phyloP scores from a whole-genome alignment of 2,329 filamentous ascomycete species.

The Scedosporium boydii region DNA sequence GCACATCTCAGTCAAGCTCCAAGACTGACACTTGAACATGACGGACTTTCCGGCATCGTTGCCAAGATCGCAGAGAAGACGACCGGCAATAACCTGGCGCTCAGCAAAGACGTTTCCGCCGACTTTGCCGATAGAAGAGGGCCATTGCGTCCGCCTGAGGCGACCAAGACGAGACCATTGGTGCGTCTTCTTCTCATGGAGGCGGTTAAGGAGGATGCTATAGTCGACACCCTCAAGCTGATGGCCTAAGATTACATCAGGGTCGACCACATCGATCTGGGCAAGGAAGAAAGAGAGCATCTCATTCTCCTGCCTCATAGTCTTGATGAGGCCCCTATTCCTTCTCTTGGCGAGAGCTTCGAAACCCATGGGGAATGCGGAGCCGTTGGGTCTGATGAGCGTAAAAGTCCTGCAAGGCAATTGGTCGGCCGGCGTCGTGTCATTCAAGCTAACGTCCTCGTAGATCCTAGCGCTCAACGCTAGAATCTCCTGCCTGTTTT shows the following conservation, averaged over 20 bases:
- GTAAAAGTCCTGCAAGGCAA: constrained; percentile 88
- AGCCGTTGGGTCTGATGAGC: constrained; percentile 68
- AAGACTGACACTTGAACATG: constrained; percentile 96
- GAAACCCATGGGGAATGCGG: constrained; percentile 74
- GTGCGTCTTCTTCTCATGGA: constrained; percentile 83
- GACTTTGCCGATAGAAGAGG: constrained; percentile 72
- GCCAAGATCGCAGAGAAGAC: constrained; percentile 83
- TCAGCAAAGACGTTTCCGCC: constrained; percentile 90
- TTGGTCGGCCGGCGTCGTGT: constrained; percentile 82
- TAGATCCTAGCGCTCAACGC: constrained; percentile 88
- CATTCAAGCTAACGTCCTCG: constrained; percentile 76
- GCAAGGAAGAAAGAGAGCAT: constrained; percentile 84
- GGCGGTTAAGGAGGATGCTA: constrained; percentile 75
- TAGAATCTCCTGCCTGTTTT: constrained; percentile 94
- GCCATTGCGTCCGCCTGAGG: constrained; percentile 77
- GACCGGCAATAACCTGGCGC: constrained; percentile 77
- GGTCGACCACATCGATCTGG: constrained; percentile 78
- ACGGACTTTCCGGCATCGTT: constrained; percentile 96
- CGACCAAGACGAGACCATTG: constrained; percentile 92
- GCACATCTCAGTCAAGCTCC: constrained; percentile 97
- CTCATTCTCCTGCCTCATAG: constrained; percentile 76
- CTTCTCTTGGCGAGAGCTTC: constrained; percentile 64
- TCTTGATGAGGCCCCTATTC: constrained; percentile 65
- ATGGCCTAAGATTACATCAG: constrained; percentile 89
- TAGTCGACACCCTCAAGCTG: constrained; percentile 97